Conservation (phyloP, 1,284 basidiomycete genomes). For the Trichosporon inkin region DNA sequence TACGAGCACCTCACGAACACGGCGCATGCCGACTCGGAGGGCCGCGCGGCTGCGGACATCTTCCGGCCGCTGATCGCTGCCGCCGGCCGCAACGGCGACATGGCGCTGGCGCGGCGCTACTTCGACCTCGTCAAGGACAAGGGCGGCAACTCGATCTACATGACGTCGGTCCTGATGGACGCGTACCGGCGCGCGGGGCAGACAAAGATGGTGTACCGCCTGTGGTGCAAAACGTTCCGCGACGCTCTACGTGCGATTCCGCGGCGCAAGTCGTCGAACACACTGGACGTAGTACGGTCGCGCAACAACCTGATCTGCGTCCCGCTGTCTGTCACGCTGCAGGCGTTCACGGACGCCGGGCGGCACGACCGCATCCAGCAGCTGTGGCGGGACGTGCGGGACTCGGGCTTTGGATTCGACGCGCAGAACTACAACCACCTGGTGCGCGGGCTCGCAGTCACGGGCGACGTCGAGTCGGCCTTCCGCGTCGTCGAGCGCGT, state of each 20-base stretch:
- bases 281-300: background rate
- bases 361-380: constrained; percentile 61
- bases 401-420: constrained; percentile 76
- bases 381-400: constrained; percentile 65
- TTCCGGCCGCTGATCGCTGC: constrained; percentile 38
- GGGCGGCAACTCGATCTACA: constrained; percentile 17
- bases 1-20: constrained; percentile 20
- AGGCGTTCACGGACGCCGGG: constrained; percentile 65
- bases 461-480: constrained; percentile 73
- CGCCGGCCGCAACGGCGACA: constrained; percentile 28
- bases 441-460: constrained; percentile 67
- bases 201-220: constrained; percentile 57
- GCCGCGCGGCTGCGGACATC: constrained; percentile 33
- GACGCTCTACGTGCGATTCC: constrained; percentile 12
- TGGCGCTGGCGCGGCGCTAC: constrained; percentile 59
- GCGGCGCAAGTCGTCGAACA: constrained; percentile 10
- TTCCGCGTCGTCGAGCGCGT: constrained; percentile 79
- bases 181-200: constrained; percentile 65
- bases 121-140: constrained; percentile 20
- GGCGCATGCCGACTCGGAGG: constrained; percentile 23
- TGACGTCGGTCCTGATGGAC: constrained; percentile 64
- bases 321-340: constrained; percentile 80
- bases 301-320: constrained; percentile 62
- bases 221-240: constrained; percentile 56
- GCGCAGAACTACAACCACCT: constrained; percentile 92